Conservation (phyloP, 495 filamentous ascomycete genomes). For the Neurospora hispaniola region DNA sequence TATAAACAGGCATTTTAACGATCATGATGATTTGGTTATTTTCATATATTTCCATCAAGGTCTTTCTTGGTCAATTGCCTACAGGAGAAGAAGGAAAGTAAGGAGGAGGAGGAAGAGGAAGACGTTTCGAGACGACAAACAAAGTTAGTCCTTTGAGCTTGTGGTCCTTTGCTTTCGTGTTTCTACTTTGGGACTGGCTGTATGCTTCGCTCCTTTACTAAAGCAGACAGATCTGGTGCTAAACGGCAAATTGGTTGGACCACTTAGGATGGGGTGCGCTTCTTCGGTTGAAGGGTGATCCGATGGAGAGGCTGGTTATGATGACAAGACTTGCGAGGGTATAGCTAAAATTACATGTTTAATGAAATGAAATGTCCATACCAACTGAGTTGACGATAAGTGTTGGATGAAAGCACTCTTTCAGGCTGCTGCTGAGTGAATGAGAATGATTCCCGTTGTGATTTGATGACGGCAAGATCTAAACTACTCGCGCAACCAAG, state of each 20-base stretch:
- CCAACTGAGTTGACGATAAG: background rate
- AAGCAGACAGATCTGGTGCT: background rate
- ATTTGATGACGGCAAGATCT: background rate
- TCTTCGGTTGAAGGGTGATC: slow-evolving; percentile 5
- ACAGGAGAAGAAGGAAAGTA: background rate
- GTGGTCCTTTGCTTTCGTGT: background rate
- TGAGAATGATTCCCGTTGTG: background rate
- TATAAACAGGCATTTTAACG: background rate
- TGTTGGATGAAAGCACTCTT: background rate
- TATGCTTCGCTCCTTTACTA: background rate
- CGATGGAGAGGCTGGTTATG: background rate
- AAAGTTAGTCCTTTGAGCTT: background rate
- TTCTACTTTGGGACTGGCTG: background rate
- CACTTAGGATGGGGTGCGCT: slow-evolving; percentile 5
- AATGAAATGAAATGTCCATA: background rate
- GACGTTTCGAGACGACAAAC: background rate
- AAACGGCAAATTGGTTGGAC: background rate
- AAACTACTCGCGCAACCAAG: background rate
- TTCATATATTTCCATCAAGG: background rate
- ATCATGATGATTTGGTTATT: background rate
- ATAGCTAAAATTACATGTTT: background rate
- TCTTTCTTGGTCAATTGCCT: background rate
- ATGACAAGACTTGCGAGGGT: background rate
- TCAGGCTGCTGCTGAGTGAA: background rate
- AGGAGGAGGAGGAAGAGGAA: background rate